Evolutionary conservation across 257 asterid genomes (phyloP).

Genomic region (Linaria vulgaris): DNA sequence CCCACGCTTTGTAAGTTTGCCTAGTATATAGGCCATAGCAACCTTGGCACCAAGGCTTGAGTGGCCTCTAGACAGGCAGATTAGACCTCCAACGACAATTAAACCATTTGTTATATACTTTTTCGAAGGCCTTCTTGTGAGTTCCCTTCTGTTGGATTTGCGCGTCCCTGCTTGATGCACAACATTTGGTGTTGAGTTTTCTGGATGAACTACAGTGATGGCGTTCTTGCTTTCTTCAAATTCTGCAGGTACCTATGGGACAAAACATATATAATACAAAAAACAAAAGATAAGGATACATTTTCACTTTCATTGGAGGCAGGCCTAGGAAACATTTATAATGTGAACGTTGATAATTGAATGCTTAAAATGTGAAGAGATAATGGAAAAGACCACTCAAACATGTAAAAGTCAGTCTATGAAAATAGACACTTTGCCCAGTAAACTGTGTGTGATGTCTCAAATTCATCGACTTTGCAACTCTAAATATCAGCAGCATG

Average conservation of each 20-base stretch:
- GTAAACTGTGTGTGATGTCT: too few species aligned
- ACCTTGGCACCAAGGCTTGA: conserved; percentile 80
- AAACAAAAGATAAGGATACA: neutral
- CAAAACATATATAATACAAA: conserved; percentile 8
- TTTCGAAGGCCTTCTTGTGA: conserved; percentile 42
- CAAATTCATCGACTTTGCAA: too few species aligned
- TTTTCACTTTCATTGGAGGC: too few species aligned
- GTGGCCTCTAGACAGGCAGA: conserved; percentile 72
- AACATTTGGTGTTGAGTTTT: conserved; percentile 27
- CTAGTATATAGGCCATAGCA: conserved; percentile 74
- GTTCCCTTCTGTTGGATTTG: conserved; percentile 39
- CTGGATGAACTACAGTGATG: conserved; percentile 30
- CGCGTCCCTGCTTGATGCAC: conserved; percentile 25
- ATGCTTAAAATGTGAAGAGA: too few species aligned
- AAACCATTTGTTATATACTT: conserved; percentile 61
- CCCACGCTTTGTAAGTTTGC: conserved; percentile 55
- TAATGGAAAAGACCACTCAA: too few species aligned
- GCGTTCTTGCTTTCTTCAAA: conserved; percentile 36
- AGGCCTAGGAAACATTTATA: too few species aligned
- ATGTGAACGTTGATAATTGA: too few species aligned
- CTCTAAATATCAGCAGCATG: too few species aligned
- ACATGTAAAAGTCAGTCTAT: too few species aligned
- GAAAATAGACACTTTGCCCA: too few species aligned
- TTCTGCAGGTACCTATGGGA: conserved; percentile 60
- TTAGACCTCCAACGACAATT: conserved; percentile 66